Base-by-base conservation (phyloP, 257 asterid genomes). In the Striga asiatica region DNA sequence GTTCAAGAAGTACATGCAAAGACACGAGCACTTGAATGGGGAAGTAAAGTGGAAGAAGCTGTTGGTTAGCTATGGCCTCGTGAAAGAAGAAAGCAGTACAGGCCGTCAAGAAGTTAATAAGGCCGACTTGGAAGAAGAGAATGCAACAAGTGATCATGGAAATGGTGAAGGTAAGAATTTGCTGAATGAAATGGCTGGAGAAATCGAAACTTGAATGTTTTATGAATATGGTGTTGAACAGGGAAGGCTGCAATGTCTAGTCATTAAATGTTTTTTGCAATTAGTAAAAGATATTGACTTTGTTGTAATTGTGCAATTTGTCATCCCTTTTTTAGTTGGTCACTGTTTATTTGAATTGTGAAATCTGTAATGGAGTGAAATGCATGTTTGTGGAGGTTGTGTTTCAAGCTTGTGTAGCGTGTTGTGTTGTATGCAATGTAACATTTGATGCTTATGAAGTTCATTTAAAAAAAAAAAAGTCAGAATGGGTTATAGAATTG, bases 1-100 rank as follows among this genome's bases (percentile, higher is more conserved):
- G 62, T 80, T 84, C n/a, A 88, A 80, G 73, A 81, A 68, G 47
- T 81, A 84, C 58, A 13, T 79, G 70, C 62, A 63, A n/a, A 75
- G 94, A 12, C 81, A 88, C 22, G 76, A 66, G 67, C 58, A 72
- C 66, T 68, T 88, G 39, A 66, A 58, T 0, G 65, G 22, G n/a
- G 80, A 78, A 38, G 68, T 64, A 13, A 81, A 66, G 58, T 88
- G 96, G 96, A 74, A 29, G 68, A 75, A 69, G 19, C 43, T 84
- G 48, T 52, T 53, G 0, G 27, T 61, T 25, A 62, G 69, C 57
- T 84, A 84, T 67, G 93, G 96, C 39, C 62, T 83, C 1, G 13
- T 62, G 52, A 74, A 75, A 71, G 85, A 62, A 25, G 80, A 69
- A 10, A 53, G 34, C 65, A 13, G 19, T 0, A 50, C n/a, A 13